Percentiles rank a stretch among this genome's conserved stretches.
These are phyloP conservation scores for Friedmanniomyces endolithicus DNA, from an alignment of 495 filamentous ascomycete species.

Conservation along the genomic window DNA sequence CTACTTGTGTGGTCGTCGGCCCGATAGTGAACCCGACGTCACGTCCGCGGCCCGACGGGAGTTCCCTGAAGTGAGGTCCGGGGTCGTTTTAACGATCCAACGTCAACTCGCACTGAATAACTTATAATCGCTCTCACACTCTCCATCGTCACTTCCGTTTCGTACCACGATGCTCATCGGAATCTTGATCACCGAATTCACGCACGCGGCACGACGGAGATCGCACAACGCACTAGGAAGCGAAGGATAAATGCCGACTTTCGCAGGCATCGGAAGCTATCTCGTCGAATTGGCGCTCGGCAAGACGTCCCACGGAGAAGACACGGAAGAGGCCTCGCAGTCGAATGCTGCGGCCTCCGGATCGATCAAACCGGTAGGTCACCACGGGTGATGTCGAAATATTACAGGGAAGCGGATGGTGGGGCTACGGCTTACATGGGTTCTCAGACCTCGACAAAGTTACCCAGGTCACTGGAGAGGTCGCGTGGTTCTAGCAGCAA, in stretches of 20 bases:
- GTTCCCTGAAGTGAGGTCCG: no score
- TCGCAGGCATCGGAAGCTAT: background rate
- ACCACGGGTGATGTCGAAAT: background rate
- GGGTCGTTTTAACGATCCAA: no score
- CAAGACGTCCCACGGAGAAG: background rate
- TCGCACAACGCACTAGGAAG: background rate
- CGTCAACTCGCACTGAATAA: no score
- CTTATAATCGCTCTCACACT: background rate
- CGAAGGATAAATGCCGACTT: background rate
- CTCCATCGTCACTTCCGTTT: background rate
- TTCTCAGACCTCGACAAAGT: background rate
- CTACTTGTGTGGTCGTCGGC: no score
- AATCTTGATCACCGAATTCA: background rate
- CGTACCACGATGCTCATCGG: background rate
- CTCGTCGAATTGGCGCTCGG: background rate
- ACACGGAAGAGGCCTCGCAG: background rate
- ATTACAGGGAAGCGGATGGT: background rate
- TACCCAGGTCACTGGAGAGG: background rate
- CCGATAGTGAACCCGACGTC: background rate
- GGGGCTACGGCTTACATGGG: background rate
- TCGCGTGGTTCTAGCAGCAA: background rate
- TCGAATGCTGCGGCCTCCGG: no score
- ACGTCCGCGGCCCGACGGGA: no score
- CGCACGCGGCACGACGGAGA: background rate
- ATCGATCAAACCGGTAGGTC: background rate